Evolutionary conservation across 2,329 filamentous ascomycete genomes (phyloP).

Genomic region (Zymoseptoria brevis): DNA sequence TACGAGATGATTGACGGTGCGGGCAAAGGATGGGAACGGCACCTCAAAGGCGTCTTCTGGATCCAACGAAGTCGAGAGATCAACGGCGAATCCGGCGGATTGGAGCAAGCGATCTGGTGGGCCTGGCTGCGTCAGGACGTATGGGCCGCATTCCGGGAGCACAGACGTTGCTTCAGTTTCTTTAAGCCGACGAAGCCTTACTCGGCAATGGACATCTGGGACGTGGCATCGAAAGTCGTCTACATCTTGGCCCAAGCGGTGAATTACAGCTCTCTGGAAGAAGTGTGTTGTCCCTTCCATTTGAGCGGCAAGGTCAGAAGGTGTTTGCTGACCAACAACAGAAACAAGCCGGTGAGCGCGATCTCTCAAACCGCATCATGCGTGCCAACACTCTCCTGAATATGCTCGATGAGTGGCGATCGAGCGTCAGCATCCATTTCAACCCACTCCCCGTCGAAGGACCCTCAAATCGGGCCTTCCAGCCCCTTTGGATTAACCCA

Average conservation of each 20-base stretch:
- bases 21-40: slow-evolving; percentile 51
- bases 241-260: slow-evolving; percentile 51
- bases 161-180: slow-evolving; percentile 49
- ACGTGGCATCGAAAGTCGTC: slow-evolving; percentile 46
- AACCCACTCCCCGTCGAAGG: slow-evolving; percentile 33
- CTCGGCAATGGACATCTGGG: slow-evolving; percentile 43
- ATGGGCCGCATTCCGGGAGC: slow-evolving; percentile 56
- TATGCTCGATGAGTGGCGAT: slow-evolving; percentile 45
- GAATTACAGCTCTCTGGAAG: slow-evolving; percentile 51
- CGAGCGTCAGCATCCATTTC: slow-evolving; percentile 39
- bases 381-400: slow-evolving; percentile 37
- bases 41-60: slow-evolving; percentile 59
- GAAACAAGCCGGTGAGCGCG: slow-evolving; percentile 35
- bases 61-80: slow-evolving; percentile 56
- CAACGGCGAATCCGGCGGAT: slow-evolving; percentile 49
- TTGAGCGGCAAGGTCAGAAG: neutral
- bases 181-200: slow-evolving; percentile 49
- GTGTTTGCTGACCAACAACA: neutral
- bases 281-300: slow-evolving; percentile 9
- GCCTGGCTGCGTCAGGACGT: slow-evolving; percentile 58
- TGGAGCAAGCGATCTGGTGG: slow-evolving; percentile 57
- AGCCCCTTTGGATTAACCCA: slow-evolving; percentile 47
- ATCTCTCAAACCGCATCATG: slow-evolving; percentile 36
- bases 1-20: slow-evolving; percentile 60
- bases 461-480: slow-evolving; percentile 39